These are phyloP conservation scores for Durotheca rogersii DNA, from an alignment of 495 filamentous ascomycete genomes.

Conservation along the genomic window DNA sequence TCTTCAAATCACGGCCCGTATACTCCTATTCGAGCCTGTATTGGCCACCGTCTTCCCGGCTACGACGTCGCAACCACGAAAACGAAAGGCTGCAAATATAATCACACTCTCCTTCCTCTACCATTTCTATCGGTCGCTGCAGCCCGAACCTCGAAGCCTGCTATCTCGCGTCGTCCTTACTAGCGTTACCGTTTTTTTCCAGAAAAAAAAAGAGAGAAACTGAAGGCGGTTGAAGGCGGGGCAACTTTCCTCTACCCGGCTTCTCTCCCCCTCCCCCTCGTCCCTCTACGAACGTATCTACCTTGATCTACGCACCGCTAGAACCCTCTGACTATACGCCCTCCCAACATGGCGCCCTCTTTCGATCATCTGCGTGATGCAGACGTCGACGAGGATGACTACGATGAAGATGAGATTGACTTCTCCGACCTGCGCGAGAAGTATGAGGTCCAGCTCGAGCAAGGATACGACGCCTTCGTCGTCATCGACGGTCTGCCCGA, in stretches of 20 bases:
- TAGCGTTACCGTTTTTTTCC: constrained; percentile 4
- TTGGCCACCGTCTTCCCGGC: too few species aligned
- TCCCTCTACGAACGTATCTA: constrained; percentile 3
- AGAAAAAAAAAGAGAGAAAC: too few species aligned
- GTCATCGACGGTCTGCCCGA: constrained; percentile 90
- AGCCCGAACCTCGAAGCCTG: too few species aligned
- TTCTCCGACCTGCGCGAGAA: constrained; percentile 90
- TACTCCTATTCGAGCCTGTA: too few species aligned
- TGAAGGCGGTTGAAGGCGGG: constrained; percentile 35
- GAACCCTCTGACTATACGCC: constrained; percentile 1
- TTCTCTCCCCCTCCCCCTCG: constrained; percentile 28
- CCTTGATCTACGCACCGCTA: constrained; percentile 1
- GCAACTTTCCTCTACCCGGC: constrained; percentile 37
- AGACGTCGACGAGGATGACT: constrained; percentile 82
- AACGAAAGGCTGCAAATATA: not conserved
- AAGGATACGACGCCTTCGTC: constrained; percentile 92
- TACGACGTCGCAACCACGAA: not conserved
- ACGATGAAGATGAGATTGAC: constrained; percentile 90
- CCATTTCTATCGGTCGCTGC: constrained; percentile 19
- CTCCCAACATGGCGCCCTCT: constrained; percentile 58
- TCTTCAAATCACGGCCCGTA: too few species aligned
- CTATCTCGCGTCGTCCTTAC: constrained; percentile 1
- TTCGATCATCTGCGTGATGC: constrained; percentile 61
- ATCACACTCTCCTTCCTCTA: constrained; percentile 22
- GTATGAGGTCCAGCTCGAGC: constrained; percentile 92